Conservation (phyloP, 371 early-diverging fungal species). For the Apophysomyces variabilis region DNA sequence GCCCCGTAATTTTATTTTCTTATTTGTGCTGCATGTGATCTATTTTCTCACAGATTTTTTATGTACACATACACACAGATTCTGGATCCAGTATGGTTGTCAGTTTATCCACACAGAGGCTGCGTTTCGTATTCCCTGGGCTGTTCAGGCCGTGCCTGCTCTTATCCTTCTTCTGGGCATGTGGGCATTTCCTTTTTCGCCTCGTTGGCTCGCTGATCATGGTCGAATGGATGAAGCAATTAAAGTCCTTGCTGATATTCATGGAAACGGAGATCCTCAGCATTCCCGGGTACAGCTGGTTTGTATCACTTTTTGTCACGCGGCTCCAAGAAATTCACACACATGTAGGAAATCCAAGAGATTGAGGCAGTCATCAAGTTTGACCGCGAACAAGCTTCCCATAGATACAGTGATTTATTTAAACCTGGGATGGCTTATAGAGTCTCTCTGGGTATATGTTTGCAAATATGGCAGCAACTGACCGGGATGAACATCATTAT, state of each 20-base stretch:
- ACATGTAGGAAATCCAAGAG: constrained; percentile 59
- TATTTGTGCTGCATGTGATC: constrained; percentile 1
- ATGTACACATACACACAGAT: constrained; percentile 11
- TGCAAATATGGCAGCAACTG: constrained; percentile 76
- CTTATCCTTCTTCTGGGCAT: constrained; percentile 67
- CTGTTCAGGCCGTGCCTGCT: constrained; percentile 82
- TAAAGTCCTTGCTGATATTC: constrained; percentile 70
- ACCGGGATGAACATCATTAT: constrained; percentile 78
- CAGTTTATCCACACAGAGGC: constrained; percentile 25
- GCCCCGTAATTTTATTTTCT: background rate
- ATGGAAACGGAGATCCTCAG: constrained; percentile 56
- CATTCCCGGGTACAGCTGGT: constrained; percentile 48
- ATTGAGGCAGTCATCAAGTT: constrained; percentile 69
- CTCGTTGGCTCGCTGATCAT: constrained; percentile 83
- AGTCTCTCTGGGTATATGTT: constrained; percentile 61
- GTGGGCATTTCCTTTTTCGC: constrained; percentile 80
- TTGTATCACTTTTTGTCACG: background rate
- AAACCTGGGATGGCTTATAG: constrained; percentile 60
- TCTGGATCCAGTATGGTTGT: constrained; percentile 32
- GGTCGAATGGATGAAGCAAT: constrained; percentile 72
- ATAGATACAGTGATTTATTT: constrained; percentile 72
- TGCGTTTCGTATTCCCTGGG: constrained; percentile 84
- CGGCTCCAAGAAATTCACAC: background rate
- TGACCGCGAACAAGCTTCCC: constrained; percentile 69
- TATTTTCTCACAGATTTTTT: background rate